Evolutionary conservation across 1,284 basidiomycete genomes (phyloP), one percentile per base, ranked within the genome.

Genomic region (Pseudozyma thailandica): DNA sequence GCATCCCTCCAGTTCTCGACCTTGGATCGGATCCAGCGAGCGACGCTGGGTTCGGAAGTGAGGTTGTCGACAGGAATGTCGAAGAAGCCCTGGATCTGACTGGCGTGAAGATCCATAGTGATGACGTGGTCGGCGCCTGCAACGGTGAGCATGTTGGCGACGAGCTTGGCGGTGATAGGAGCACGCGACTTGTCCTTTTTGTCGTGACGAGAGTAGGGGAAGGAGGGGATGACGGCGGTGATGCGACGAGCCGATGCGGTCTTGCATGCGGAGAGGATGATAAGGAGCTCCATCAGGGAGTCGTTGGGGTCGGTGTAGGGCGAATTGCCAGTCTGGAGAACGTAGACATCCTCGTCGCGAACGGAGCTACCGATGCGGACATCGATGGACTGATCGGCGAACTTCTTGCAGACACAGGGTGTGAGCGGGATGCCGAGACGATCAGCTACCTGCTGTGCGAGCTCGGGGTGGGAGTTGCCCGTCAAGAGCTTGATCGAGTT

Each of bases 41-140:
- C 72, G 9, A 80, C 70, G 33, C 56, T 70, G 27, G 81, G 74
- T 53, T 82, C 81, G 44, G 71, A 74, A 20, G 74, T 78, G 26
- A 82, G 66, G 84, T 98, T 98, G 86, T 98, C 95, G 56, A 97
- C 94, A 16, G 95, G 96, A 75, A 98, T 94, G 84, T 98, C 94
- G 83, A 98, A 98, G 87, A 98, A 98, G 12, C 95, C 95, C 84
- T 98, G 95, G 72, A 98, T 98, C 86, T 98, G 95, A 75, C 91
- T 93, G 12, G 95, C 96, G 83, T 98, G 95, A 38, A 98, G 87
- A 83, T 98, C 95, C 90, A 98, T 94, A 20, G 95, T 98, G 81
- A 98, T 98, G 80, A 98, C 92, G 83, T 98, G 95, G 86, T 98
- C 94, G 75, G 93, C 94, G 27, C 95, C 95, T 15, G 96, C 95